These are phyloP conservation scores for Hyphopichia burtonii DNA, from an alignment of 1,139 yeast species.

Conservation along the genomic window DNA sequence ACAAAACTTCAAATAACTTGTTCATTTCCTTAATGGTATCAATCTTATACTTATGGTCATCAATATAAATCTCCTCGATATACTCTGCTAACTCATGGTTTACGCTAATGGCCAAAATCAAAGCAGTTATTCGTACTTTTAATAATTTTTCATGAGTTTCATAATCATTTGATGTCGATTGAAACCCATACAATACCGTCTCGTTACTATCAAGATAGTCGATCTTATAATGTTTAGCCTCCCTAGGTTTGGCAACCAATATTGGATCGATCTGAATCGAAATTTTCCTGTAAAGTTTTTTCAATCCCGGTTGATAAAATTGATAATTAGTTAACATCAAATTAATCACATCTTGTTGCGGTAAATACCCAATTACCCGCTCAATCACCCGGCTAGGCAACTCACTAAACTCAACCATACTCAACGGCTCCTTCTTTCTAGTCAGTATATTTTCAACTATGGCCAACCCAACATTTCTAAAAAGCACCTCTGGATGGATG, in stretches of 20 bases:
- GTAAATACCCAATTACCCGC: conserved; percentile 24
- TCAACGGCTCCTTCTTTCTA: too few species aligned
- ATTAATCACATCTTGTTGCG: conserved; percentile 33
- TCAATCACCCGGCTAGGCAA: conserved; percentile 16
- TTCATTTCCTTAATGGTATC: conserved; percentile 9
- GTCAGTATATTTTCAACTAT: too few species aligned
- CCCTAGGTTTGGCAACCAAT: conserved; percentile 10
- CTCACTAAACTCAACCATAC: conserved; percentile 7
- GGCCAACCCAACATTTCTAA: neutral
- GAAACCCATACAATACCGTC: conserved; percentile 26
- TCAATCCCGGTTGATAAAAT: conserved; percentile 35
- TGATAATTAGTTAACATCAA: conserved; percentile 37
- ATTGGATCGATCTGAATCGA: conserved; percentile 24
- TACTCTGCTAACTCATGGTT: conserved; percentile 25
- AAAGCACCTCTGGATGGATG: too few species aligned
- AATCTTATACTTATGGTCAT: conserved; percentile 2
- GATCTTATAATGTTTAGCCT: conserved; percentile 11
- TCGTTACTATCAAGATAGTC: conserved; percentile 25
- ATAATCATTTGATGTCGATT: conserved; percentile 12
- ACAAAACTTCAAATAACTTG: conserved; percentile 7
- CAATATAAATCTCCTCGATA: conserved; percentile 18
- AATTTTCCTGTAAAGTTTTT: conserved; percentile 29
- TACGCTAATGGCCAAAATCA: conserved; percentile 25
- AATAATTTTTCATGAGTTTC: conserved; percentile 18
- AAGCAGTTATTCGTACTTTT: conserved; percentile 26